These are phyloP conservation scores for Cladophialophora psammophila DNA, from an alignment of 2,329 filamentous ascomycete genomes.

Conservation along the genomic window DNA sequence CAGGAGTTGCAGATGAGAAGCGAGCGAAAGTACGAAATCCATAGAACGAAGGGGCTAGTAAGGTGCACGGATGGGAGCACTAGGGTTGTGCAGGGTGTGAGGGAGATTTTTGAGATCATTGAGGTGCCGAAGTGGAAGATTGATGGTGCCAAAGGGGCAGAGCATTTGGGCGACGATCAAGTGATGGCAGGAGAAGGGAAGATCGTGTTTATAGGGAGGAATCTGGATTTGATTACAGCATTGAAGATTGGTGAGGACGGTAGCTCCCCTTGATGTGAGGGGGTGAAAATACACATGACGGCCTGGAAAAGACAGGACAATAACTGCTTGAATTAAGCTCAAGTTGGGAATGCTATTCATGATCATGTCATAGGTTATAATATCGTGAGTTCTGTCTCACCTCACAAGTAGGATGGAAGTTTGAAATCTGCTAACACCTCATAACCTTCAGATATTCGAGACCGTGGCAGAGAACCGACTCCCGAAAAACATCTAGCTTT, in stretches of 20 bases:
- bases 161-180: background rate
- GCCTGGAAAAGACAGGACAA: background rate
- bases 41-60: slow-evolving; percentile 84
- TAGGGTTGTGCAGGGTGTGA: slow-evolving; percentile 87
- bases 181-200: slow-evolving; percentile 43
- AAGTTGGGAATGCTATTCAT: slow-evolving; percentile 8
- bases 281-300: background rate
- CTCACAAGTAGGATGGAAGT: slow-evolving; percentile 7
- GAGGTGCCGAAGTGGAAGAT: slow-evolving; percentile 56
- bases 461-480: background rate
- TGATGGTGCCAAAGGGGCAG: slow-evolving; percentile 26
- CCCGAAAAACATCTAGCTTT: background rate
- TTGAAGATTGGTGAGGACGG: background rate
- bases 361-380: slow-evolving; percentile 7
- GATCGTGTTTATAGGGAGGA: slow-evolving; percentile 57
- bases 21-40: slow-evolving; percentile 72
- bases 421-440: background rate
- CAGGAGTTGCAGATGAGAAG: slow-evolving; percentile 41
- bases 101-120: slow-evolving; percentile 91
- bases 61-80: slow-evolving; percentile 62
- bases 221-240: slow-evolving; percentile 44
- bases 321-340: background rate
- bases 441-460: background rate
- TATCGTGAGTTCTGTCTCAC: slow-evolving; percentile 22
- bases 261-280: background rate